phyloP scores from a whole-genome alignment of 805 yeast genomes.

The Kuraishia ogatae region DNA sequence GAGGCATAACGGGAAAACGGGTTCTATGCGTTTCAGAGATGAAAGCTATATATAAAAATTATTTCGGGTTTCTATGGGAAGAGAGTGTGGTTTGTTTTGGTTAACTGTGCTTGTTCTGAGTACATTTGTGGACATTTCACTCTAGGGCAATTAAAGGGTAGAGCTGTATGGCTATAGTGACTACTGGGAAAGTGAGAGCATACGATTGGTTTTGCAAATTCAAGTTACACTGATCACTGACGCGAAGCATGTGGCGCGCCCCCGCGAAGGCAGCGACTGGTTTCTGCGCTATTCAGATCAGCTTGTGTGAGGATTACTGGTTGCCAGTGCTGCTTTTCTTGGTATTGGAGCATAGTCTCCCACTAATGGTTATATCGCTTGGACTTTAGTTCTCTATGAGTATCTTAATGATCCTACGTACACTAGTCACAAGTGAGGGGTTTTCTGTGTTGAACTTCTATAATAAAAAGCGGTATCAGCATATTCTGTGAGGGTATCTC shows the following conservation, averaged over 20 bases:
- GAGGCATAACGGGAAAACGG: neutral
- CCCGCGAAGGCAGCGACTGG: neutral
- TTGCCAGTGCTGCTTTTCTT: neutral
- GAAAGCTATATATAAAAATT: neutral
- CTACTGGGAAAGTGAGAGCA: neutral
- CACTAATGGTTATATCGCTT: no score
- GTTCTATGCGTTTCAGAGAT: neutral
- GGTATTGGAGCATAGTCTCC: neutral
- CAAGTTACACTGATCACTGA: neutral
- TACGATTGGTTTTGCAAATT: neutral
- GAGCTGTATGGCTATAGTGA: no score
- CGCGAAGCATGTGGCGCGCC: slow-evolving; percentile 4
- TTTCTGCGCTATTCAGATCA: slow-evolving; percentile 7
- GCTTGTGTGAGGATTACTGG: slow-evolving; percentile 6
- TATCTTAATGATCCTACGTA: no score
- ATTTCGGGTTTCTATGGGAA: neutral
- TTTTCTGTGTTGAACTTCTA: no score
- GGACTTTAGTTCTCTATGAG: no score
- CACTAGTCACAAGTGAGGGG: no score
- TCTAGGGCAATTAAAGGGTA: no score
- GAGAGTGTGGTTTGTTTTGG: neutral
- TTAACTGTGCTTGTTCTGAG: no score
- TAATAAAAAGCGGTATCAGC: no score
- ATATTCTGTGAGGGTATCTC: no score
- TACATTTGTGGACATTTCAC: neutral